phyloP scores from a whole-genome alignment of 768 basidiomycete species.

The Butyriboletus loyo region DNA sequence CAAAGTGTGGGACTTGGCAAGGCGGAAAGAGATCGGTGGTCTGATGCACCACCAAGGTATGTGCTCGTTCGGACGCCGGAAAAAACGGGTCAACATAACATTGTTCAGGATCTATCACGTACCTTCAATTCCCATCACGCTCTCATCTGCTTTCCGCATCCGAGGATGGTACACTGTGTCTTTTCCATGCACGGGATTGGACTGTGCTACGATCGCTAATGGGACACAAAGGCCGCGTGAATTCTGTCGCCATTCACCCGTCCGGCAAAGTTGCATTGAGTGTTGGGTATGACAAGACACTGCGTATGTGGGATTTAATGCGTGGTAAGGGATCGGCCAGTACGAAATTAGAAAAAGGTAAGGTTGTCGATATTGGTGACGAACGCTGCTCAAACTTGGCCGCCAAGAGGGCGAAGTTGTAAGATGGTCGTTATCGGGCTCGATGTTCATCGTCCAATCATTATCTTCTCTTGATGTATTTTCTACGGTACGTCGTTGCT shows the following conservation, averaged over 20 bases:
- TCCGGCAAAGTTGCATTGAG: conserved; percentile 88
- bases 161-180: conserved; percentile 85
- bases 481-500: conserved; percentile 51
- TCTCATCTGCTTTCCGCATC: conserved; percentile 91
- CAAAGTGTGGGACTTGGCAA: conserved; percentile 93
- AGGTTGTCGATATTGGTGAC: conserved; percentile 7
- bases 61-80: conserved; percentile 9
- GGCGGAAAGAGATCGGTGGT: conserved; percentile 91
- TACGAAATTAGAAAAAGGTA: conserved; percentile 86
- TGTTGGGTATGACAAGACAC: conserved; percentile 83
- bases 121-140: conserved; percentile 80
- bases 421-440: conserved; percentile 78
- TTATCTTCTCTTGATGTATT: conserved; percentile 79
- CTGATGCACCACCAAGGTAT: conserved; percentile 93
- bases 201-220: conserved; percentile 80
- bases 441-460: conserved; percentile 76
- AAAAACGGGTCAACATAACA: not conserved
- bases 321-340: conserved; percentile 87
- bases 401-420: conserved; percentile 85
- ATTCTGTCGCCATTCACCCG: conserved; percentile 87
- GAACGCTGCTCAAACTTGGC: not conserved
- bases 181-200: conserved; percentile 96
- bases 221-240: conserved; percentile 93
- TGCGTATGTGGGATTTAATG: conserved; percentile 99
- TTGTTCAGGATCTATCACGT: conserved; percentile 80